phyloP scores from a whole-genome alignment of 139 green algal species.

The Micractinium sp. region DNA sequence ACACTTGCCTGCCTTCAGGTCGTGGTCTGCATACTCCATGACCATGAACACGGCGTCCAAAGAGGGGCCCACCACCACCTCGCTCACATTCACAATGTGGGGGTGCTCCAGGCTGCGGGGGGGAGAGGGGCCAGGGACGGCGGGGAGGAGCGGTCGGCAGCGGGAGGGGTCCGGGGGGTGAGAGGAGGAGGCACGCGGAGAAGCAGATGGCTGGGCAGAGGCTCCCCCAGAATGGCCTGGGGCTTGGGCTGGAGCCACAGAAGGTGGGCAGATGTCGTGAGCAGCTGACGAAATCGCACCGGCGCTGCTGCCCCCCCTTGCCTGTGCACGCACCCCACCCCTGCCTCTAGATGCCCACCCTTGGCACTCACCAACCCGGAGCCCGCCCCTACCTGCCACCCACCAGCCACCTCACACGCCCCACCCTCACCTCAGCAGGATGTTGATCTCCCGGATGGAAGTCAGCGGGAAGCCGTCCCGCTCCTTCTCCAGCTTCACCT shows the following conservation, averaged over 20 bases:
- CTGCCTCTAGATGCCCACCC: too few relatives aligned
- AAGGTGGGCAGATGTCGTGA: too few relatives aligned
- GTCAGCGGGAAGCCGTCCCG: constrained; percentile 97
- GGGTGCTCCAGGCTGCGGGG: constrained; percentile 73
- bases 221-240: too few relatives aligned
- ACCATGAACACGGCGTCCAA: constrained; percentile 95
- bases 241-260: not conserved
- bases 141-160: too few relatives aligned
- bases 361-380: too few relatives aligned
- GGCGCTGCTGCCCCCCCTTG: too few relatives aligned
- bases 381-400: not conserved
- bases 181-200: not conserved
- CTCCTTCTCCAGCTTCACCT: constrained; percentile 93
- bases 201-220: not conserved
- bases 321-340: too few relatives aligned
- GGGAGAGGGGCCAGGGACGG: not conserved
- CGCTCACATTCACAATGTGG: constrained; percentile 96
- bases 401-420: not conserved
- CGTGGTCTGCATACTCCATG: constrained; percentile 98
- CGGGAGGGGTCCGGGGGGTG: not conserved
- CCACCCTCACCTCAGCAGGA: constrained; percentile 79
- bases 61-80: constrained; percentile 78
- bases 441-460: constrained; percentile 94
- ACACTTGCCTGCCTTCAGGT: constrained; percentile 76
- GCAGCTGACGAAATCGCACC: too few relatives aligned